Conservation (phyloP, 2,329 filamentous ascomycete genomes). For the Paecilomyces niveus region DNA sequence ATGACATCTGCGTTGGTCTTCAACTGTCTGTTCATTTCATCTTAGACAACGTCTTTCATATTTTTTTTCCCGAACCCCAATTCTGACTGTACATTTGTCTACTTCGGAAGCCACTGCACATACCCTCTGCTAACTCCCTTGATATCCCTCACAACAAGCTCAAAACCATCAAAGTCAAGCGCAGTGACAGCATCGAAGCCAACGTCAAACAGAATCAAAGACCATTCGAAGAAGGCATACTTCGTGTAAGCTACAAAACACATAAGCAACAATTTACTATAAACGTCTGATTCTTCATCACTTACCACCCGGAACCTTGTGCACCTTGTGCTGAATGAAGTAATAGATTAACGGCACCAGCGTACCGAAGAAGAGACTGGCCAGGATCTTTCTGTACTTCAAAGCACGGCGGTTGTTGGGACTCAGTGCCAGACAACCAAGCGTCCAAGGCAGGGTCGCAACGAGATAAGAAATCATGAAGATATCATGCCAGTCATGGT, state of each 20-base stretch:
- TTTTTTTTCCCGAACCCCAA: conserved; percentile 26
- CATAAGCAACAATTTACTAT: conserved; percentile 1
- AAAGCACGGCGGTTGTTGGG: conserved; percentile 75
- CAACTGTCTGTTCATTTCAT: conserved; percentile 40
- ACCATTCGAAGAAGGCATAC: conserved; percentile 98
- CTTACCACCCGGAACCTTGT: conserved; percentile 86
- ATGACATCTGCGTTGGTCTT: conserved; percentile 40
- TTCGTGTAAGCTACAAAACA: conserved; percentile 75
- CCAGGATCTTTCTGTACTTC: conserved; percentile 82
- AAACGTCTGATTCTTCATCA: background rate
- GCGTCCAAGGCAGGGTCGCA: conserved; percentile 88
- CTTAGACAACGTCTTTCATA: conserved; percentile 30
- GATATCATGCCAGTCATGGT: conserved; percentile 97
- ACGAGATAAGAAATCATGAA: conserved; percentile 99
- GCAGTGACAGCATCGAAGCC: conserved; percentile 93
- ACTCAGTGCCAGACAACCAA: conserved; percentile 82
- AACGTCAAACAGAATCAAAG: conserved; percentile 88
- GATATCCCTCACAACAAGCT: conserved; percentile 80
- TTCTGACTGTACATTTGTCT: conserved; percentile 53
- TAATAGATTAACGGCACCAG: conserved; percentile 89
- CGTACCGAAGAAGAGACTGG: conserved; percentile 79
- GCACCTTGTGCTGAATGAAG: conserved; percentile 98
- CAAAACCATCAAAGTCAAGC: conserved; percentile 82
- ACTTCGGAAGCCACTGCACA: conserved; percentile 91
- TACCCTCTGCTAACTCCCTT: conserved; percentile 96